A percentile compares a stretch with the other conserved stretches of the same genome.
Conservation (phyloP, 1,284 basidiomycete species). For the Schizopora paradoxa region DNA sequence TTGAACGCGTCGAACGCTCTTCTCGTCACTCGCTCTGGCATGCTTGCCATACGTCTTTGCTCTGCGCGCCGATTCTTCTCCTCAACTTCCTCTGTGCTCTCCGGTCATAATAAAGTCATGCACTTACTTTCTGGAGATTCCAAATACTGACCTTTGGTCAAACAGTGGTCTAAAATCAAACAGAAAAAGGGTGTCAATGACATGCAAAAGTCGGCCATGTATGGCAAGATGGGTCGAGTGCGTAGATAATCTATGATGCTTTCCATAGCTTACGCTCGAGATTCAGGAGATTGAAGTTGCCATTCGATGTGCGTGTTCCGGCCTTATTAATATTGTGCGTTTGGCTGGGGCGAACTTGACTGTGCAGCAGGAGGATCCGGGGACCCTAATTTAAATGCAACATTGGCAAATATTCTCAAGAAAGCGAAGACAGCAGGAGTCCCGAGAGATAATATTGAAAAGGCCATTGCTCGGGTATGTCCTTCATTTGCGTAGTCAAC, state of each 20-base stretch:
- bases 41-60: too few species aligned
- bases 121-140: too few species aligned
- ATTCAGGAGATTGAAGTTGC: conserved; percentile 69
- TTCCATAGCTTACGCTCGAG: not conserved
- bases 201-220: conserved; percentile 55
- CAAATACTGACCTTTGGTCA: not conserved
- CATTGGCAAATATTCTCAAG: conserved; percentile 57
- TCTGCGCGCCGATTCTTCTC: conserved; percentile 30
- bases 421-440: conserved; percentile 62
- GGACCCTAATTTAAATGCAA: conserved; percentile 60
- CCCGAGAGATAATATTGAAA: conserved; percentile 75
- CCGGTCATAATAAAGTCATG: conserved; percentile 65
- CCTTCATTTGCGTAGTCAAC: not conserved
- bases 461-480: conserved; percentile 59
- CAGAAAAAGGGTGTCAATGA: conserved; percentile 74
- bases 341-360: conserved; percentile 1
- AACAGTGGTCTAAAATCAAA: conserved; percentile 85
- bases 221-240: conserved; percentile 56
- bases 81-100: conserved; percentile 28
- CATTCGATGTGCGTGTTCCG: conserved; percentile 48
- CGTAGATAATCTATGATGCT: conserved; percentile 23
- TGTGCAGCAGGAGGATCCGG: conserved; percentile 54
- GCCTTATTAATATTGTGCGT: not conserved
- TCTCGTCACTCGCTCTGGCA: too few species aligned
- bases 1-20: too few species aligned